These are phyloP conservation scores for Hemileccinum rubropunctum DNA, from an alignment of 768 basidiomycete species.

Conservation along the genomic window DNA sequence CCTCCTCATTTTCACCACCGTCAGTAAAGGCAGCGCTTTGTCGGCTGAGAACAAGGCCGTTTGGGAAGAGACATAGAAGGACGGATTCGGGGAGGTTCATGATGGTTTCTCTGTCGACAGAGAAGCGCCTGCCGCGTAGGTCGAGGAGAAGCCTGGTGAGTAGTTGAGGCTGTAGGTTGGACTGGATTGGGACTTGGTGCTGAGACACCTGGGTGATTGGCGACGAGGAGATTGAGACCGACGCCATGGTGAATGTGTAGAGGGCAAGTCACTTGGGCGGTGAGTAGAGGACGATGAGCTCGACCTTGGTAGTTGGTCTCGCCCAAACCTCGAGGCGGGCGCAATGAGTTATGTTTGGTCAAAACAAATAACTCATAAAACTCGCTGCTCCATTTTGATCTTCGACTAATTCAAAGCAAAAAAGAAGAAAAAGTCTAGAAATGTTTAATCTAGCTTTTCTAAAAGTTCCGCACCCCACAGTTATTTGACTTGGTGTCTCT, in stretches of 20 bases:
- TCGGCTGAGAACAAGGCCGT: conserved; percentile 90
- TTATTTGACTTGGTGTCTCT: background rate
- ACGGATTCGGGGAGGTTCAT: conserved; percentile 99
- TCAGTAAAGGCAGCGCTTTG: conserved; percentile 76
- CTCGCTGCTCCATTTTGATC: too few species aligned
- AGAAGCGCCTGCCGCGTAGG: conserved; percentile 86
- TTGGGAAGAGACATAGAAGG: conserved; percentile 93
- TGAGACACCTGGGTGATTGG: conserved; percentile 59
- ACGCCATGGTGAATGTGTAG: conserved; percentile 34
- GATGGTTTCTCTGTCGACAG: conserved; percentile 94
- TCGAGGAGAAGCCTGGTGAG: conserved; percentile 89
- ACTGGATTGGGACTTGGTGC: conserved; percentile 51
- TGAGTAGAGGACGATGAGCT: conserved; percentile 8
- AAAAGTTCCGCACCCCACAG: too few species aligned
- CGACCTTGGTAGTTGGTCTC: conserved; percentile 19
- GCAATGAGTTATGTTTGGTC: conserved; percentile 27
- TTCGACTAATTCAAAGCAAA: too few species aligned
- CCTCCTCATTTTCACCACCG: conserved; percentile 70
- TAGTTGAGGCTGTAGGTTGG: conserved; percentile 80
- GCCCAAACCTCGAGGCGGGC: conserved; percentile 31
- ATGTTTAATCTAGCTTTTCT: too few species aligned
- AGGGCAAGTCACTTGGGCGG: conserved; percentile 8
- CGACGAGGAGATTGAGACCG: conserved; percentile 45
- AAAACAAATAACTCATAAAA: conserved; percentile 25
- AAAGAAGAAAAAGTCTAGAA: too few species aligned